Evolutionary conservation across 2,329 filamentous ascomycete genomes (phyloP).

Genomic region (Scedosporium boydii): DNA sequence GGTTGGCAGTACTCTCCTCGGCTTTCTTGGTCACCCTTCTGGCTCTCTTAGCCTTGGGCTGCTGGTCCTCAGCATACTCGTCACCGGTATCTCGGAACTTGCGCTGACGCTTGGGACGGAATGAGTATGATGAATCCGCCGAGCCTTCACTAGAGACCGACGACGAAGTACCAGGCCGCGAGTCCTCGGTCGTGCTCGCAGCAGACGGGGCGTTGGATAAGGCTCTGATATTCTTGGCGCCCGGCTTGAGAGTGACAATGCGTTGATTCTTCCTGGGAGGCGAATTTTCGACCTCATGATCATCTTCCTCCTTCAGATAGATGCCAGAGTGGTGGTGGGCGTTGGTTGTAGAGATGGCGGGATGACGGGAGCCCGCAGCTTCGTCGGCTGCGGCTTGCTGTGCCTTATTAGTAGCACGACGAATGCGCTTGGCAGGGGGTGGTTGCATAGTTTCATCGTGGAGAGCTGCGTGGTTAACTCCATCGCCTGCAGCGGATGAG

Average conservation of each 20-base stretch:
- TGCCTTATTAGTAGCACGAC: constrained; percentile 5
- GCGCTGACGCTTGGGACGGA: constrained; percentile 45
- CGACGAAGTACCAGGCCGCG: constrained; percentile 41
- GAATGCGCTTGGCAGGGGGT: neutral
- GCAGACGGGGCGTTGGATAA: constrained; percentile 19
- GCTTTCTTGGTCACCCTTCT: constrained; percentile 11
- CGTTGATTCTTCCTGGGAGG: neutral
- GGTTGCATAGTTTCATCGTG: neutral
- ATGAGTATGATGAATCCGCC: constrained; percentile 40
- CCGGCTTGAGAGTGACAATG: constrained; percentile 7
- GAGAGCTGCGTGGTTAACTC: neutral
- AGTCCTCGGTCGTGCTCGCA: constrained; percentile 30
- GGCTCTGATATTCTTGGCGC: neutral
- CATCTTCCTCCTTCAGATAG: neutral
- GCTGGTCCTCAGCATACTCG: constrained; percentile 24
- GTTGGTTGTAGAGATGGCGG: constrained; percentile 11
- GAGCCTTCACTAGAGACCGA: constrained; percentile 42
- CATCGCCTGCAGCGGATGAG: neutral
- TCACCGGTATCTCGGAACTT: constrained; percentile 39
- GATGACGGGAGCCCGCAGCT: neutral
- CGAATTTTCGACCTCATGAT: neutral
- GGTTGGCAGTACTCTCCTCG: neutral
- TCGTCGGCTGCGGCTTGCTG: neutral
- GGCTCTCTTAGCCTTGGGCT: constrained; percentile 25
- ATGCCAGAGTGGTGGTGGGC: constrained; percentile 14